A percentile compares a stretch with the other conserved stretches of the same genome.
These are phyloP conservation scores for Termitomyces sp. DNA, from an alignment of 768 basidiomycete species.

Conservation along the genomic window DNA sequence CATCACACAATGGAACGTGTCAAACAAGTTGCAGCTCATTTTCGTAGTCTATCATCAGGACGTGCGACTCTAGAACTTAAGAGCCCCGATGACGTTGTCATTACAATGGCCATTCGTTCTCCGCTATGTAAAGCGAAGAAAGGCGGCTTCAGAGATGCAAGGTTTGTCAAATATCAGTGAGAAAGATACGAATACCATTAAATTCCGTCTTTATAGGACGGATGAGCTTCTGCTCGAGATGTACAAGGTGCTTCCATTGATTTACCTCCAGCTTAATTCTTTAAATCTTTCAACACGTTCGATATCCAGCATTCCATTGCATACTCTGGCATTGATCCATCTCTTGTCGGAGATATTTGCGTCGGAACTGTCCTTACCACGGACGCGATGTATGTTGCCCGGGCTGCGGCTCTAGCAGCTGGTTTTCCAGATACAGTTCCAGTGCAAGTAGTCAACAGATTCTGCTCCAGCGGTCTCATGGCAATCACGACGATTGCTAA, in stretches of 20 bases:
- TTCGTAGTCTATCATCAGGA: conserved; percentile 37
- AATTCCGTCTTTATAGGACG: conserved; percentile 34
- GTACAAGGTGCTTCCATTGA: conserved; percentile 49
- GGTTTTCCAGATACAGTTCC: conserved; percentile 78
- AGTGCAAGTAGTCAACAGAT: conserved; percentile 69
- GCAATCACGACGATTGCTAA: conserved; percentile 74
- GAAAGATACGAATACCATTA: background rate
- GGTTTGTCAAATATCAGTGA: conserved; percentile 29
- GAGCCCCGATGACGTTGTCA: conserved; percentile 72
- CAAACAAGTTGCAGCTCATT: conserved; percentile 59
- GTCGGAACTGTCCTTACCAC: conserved; percentile 73
- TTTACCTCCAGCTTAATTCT: background rate
- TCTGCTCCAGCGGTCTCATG: conserved; percentile 86
- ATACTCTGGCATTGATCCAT: conserved; percentile 56
- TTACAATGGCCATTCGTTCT: conserved; percentile 76
- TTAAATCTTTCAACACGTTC: background rate
- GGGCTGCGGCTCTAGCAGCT: conserved; percentile 71
- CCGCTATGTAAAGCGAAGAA: conserved; percentile 74
- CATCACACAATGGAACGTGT: conserved; percentile 50
- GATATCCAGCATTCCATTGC: conserved; percentile 48
- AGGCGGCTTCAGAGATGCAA: conserved; percentile 69
- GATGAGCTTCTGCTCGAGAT: conserved; percentile 82
- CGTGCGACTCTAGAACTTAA: conserved; percentile 49
- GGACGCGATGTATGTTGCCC: conserved; percentile 62
- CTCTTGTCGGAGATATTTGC: conserved; percentile 68